Evolutionary conservation across 2,329 filamentous ascomycete genomes (phyloP).

Genomic region (Aureobasidium namibiae): DNA sequence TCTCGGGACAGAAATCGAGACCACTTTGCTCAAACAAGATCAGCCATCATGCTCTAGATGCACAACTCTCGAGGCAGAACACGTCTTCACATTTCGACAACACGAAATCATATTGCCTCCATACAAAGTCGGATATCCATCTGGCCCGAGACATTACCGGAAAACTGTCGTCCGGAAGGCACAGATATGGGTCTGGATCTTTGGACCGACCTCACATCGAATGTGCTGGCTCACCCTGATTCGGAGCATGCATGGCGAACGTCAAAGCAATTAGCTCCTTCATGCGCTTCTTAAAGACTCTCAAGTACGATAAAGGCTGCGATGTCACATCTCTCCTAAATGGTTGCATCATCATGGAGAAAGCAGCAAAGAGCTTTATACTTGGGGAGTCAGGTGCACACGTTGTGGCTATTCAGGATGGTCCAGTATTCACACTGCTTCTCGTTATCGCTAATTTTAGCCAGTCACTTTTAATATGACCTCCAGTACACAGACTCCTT

Average conservation of each 20-base stretch:
- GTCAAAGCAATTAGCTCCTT: background rate
- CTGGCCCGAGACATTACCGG: background rate
- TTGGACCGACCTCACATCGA: background rate
- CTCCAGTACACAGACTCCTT: background rate
- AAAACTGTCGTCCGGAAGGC: background rate
- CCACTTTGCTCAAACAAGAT: background rate
- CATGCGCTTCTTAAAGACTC: background rate
- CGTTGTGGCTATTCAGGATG: background rate
- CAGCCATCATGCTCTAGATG: background rate
- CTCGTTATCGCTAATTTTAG: background rate
- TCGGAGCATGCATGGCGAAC: background rate
- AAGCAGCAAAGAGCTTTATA: background rate
- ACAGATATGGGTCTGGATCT: background rate
- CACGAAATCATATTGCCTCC: background rate
- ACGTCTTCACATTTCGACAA: background rate
- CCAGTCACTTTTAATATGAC: background rate
- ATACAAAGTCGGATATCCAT: background rate
- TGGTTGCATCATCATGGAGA: background rate
- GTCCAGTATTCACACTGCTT: background rate
- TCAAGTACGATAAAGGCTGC: background rate
- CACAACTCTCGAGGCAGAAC: background rate
- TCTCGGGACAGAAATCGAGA: background rate
- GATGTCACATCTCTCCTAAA: background rate
- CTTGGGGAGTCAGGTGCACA: background rate
- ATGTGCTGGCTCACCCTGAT: background rate